Base-by-base conservation (phyloP, 495 filamentous ascomycete species). In the Aspergillus mulundensis region DNA sequence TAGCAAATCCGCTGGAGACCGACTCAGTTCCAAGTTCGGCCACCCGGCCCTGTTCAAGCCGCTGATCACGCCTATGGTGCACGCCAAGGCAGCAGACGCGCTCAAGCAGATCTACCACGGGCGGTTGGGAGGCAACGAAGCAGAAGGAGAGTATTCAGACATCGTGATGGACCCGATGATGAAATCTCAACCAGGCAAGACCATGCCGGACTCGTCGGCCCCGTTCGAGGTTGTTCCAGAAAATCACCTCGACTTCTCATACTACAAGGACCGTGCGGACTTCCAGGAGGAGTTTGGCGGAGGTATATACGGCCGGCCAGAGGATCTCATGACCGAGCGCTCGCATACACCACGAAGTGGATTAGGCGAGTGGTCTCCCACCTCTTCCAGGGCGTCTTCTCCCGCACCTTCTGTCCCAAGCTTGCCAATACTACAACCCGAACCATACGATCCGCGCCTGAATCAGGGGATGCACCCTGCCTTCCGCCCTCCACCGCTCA, bases 21-120 rank as follows among this genome's bases (percentile, higher is more conserved):
- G 88, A 19, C 82, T 97, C 3, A 86, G 80, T 34, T 78, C 85
- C 39, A 84, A 90, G 39, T 98, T 96, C 69, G 91, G 91, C 5
- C 89, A 97, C 66, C 94, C 94, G 15, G 92, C 88, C 12, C 83
- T 98, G 18, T 95, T 89, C 73, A 88, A 87, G 61, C 86, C 87
- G 7, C 81, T 98, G 46, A 89, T 93, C 60, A 95, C 90, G 0
- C 94, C 94, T 0, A 98, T 98, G 94, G 93, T 98, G 11, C 88
- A 94, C 59, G 89, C 89, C 39, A 93, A 87, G 67, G 90, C 91
- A 16, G 86, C 91, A 56, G 88, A 91, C 48, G 79, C 90, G 34
- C 80, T 98, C 32, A 85, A 84, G 34, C 80, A 86, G 41, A 77
- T 97, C 58, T 96, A 96, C 61, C 81, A 82, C 12, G 94, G 91